These are phyloP conservation scores for Pulveroboletus sp. DNA, from an alignment of 768 basidiomycete species.

Conservation along the genomic window DNA sequence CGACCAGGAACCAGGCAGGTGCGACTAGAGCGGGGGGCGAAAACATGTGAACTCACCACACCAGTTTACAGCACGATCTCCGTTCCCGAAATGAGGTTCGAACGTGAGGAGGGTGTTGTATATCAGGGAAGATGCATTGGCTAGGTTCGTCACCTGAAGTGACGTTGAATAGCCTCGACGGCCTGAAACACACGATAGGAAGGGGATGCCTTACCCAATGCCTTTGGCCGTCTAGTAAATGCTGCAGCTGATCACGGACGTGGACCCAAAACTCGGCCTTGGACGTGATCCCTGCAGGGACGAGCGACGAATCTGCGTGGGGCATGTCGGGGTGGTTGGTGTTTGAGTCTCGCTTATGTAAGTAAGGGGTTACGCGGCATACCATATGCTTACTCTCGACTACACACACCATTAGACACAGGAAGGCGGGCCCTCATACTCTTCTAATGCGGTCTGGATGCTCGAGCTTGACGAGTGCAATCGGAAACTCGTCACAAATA, in stretches of 20 bases:
- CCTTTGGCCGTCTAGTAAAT: constrained; percentile 60
- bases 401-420: not conserved
- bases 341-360: constrained; percentile 9
- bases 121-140: constrained; percentile 78
- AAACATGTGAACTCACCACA: constrained; percentile 59
- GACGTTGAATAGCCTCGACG: not conserved
- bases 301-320: constrained; percentile 74
- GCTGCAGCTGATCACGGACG: constrained; percentile 56
- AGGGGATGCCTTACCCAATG: constrained; percentile 57
- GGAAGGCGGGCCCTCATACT: constrained; percentile 3
- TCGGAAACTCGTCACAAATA: constrained; percentile 19
- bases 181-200: too few relatives aligned
- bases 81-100: constrained; percentile 54
- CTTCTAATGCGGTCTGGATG: constrained; percentile 27
- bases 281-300: constrained; percentile 64
- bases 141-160: constrained; percentile 74
- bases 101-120: constrained; percentile 75
- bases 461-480: constrained; percentile 20
- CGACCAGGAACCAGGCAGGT: not conserved
- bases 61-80: constrained; percentile 80
- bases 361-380: not conserved
- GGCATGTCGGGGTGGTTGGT: constrained; percentile 51
- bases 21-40: not conserved
- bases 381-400: not conserved
- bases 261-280: constrained; percentile 82